Evolutionary conservation across 371 early-diverging fungal species (phyloP).

Genomic region (Apophysomyces trapeziformis): DNA sequence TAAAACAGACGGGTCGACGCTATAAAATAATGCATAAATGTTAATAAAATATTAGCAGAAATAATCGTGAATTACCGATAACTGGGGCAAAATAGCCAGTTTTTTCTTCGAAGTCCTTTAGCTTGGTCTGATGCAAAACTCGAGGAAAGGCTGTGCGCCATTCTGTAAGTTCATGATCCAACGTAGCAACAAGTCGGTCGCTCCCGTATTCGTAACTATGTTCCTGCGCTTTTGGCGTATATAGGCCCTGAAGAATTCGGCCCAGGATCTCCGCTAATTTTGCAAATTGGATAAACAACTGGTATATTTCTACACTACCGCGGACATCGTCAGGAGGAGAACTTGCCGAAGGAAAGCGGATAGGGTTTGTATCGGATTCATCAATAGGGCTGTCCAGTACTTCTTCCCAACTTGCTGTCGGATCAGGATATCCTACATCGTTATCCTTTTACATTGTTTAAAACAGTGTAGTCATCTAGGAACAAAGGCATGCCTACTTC

Average conservation of each 20-base stretch:
- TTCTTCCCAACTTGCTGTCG: constrained; percentile 42
- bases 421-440: constrained; percentile 46
- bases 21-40: constrained; percentile 3
- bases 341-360: constrained; percentile 43
- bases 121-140: constrained; percentile 34
- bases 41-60: neutral
- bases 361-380: constrained; percentile 17
- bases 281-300: constrained; percentile 45
- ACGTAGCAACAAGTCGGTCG: constrained; percentile 39
- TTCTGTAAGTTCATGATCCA: constrained; percentile 50
- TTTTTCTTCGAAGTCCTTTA: constrained; percentile 42
- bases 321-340: constrained; percentile 25
- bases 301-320: constrained; percentile 39
- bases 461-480: neutral
- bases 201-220: constrained; percentile 43
- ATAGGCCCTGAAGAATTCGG: constrained; percentile 43
- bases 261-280: constrained; percentile 52
- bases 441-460: constrained; percentile 30
- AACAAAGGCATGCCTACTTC: constrained; percentile 27
- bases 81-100: constrained; percentile 44
- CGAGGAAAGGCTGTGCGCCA: constrained; percentile 50
- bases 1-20: constrained; percentile 47
- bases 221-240: constrained; percentile 49
- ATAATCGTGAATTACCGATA: constrained; percentile 32
- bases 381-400: constrained; percentile 38